Evolutionary conservation across 306 rosid genomes (phyloP).

Genomic region (Gastrolobium bilobum): DNA sequence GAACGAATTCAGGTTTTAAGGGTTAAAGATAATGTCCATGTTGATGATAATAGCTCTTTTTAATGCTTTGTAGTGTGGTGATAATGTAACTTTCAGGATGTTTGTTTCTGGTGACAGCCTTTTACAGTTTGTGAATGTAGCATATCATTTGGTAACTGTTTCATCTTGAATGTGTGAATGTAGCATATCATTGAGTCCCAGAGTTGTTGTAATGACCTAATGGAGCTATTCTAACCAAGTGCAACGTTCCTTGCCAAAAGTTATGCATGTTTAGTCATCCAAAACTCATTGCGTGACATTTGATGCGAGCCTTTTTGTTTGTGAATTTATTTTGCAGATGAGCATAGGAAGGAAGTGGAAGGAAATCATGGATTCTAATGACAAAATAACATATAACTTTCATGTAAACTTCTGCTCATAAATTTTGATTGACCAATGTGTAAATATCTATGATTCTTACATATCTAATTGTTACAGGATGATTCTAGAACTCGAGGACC

Average conservation of each 20-base stretch:
- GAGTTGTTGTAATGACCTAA: neutral
- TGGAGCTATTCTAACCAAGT: slow-evolving; percentile 2
- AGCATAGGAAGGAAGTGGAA: slow-evolving; percentile 98
- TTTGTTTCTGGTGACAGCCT: neutral
- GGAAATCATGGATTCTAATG: slow-evolving; percentile 80
- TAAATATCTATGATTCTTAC: slow-evolving; percentile 44
- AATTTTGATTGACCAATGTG: neutral
- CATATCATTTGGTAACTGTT: neutral
- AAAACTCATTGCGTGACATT: slow-evolving; percentile 5
- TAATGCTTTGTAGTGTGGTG: no score
- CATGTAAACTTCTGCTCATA: slow-evolving; percentile 66
- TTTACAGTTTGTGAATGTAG: neutral
- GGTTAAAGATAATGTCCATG: no score
- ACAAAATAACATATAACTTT: slow-evolving; percentile 77
- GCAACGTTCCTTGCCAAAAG: neutral
- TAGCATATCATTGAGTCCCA: slow-evolving; percentile 14
- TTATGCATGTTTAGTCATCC: slow-evolving; percentile 15
- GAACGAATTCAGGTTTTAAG: no score
- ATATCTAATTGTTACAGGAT: slow-evolving; percentile 67
- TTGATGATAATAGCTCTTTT: no score
- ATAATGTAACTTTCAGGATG: no score
- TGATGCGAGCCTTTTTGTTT: slow-evolving; percentile 24
- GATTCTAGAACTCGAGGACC: slow-evolving; percentile 80
- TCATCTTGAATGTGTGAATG: neutral
- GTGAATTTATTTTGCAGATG: slow-evolving; percentile 67